Evolutionary conservation across 2,329 filamentous ascomycete genomes (phyloP).

Genomic region (Harringtonia lauricola): DNA sequence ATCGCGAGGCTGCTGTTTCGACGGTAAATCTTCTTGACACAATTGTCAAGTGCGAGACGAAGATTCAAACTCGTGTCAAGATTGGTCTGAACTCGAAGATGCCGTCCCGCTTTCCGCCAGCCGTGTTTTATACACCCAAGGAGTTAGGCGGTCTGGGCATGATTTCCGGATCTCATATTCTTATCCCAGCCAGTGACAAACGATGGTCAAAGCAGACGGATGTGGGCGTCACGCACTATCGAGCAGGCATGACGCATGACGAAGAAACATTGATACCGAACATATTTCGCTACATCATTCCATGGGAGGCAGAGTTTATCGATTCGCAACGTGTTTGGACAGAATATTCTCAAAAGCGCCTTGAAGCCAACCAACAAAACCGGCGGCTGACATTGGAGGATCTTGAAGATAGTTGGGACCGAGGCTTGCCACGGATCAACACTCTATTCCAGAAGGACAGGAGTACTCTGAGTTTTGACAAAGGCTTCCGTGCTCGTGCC

Average conservation of each 20-base stretch:
- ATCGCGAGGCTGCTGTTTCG: slow-evolving; percentile 92
- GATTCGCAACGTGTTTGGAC: slow-evolving; percentile 99
- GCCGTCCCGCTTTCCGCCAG: slow-evolving; percentile 95
- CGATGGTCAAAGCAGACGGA: slow-evolving; percentile 98
- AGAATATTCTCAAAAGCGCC: slow-evolving; percentile 94
- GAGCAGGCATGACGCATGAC: slow-evolving; percentile 95
- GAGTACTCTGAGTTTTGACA: slow-evolving; percentile 94
- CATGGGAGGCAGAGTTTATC: slow-evolving; percentile 98
- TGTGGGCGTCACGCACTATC: slow-evolving; percentile 91
- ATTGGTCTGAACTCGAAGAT: slow-evolving; percentile 99
- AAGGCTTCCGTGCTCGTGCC: slow-evolving; percentile 87
- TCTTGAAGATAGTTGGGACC: slow-evolving; percentile 96
- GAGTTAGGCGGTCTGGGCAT: slow-evolving; percentile 94
- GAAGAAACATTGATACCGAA: slow-evolving; percentile 97
- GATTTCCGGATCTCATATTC: slow-evolving; percentile 96
- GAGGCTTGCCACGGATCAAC: slow-evolving; percentile 93
- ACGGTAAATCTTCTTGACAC: slow-evolving; percentile 91
- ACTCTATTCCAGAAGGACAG: slow-evolving; percentile 98
- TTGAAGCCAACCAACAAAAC: slow-evolving; percentile 96
- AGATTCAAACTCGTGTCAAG: slow-evolving; percentile 98
- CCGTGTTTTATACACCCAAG: slow-evolving; percentile 98
- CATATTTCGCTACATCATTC: slow-evolving; percentile 98
- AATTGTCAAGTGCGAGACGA: slow-evolving; percentile 98
- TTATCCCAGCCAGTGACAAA: slow-evolving; percentile 96
- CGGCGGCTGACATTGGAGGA: slow-evolving; percentile 89